Evolutionary conservation across 768 basidiomycete genomes (phyloP).

Genomic region (Lyophyllum decastes): DNA sequence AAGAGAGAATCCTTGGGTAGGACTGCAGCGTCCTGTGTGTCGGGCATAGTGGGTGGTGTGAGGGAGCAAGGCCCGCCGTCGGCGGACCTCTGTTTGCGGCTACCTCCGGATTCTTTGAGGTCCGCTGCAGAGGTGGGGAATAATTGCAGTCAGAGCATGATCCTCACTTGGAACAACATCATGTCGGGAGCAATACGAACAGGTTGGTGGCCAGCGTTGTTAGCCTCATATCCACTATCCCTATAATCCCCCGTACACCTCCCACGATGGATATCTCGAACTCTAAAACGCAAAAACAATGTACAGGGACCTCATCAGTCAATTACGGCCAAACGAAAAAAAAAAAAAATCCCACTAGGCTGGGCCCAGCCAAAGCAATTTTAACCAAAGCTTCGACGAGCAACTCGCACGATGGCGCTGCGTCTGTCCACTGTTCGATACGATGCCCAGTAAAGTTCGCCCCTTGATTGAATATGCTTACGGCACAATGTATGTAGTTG

Average conservation of each 20-base stretch:
- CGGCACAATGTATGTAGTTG: conserved; percentile 12
- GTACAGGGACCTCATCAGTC: background rate
- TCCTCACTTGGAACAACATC: too few species aligned
- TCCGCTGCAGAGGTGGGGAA: too few species aligned
- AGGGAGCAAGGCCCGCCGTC: background rate
- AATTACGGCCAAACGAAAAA: background rate
- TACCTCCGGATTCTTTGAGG: too few species aligned
- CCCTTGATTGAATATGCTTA: conserved; percentile 15
- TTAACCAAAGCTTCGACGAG: too few species aligned
- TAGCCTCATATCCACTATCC: background rate
- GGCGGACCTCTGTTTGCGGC: too few species aligned
- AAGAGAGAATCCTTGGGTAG: background rate
- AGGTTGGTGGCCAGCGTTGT: background rate
- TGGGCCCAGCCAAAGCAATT: too few species aligned
- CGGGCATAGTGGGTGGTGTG: background rate
- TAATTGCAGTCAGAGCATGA: too few species aligned
- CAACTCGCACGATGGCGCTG: too few species aligned
- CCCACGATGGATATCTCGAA: background rate
- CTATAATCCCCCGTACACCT: background rate
- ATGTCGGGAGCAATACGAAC: background rate
- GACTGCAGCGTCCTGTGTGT: background rate
- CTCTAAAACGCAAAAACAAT: conserved; percentile 2
- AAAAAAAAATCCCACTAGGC: background rate
- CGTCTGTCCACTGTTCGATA: conserved; percentile 10
- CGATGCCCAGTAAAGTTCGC: conserved; percentile 12